Base-by-base conservation (phyloP, 2,329 filamentous ascomycete species). In the Aspergillus oerlinghausenensis region DNA sequence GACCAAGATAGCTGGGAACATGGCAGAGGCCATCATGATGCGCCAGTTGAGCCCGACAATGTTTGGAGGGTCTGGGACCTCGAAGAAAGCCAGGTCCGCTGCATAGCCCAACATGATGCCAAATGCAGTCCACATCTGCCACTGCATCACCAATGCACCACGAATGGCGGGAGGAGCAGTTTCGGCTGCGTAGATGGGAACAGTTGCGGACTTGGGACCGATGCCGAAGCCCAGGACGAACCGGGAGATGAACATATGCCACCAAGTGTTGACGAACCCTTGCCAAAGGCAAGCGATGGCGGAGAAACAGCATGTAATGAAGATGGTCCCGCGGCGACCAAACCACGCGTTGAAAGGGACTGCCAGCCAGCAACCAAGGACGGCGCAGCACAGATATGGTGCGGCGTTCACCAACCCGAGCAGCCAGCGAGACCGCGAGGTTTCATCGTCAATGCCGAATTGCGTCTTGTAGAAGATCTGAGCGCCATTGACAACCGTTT, bases 141-240 rank as follows among this genome's bases (percentile, higher is more conserved):
- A 93, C 60, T 86, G 86, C 89, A 93, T 93, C 60, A 92, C 88
- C 19, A 94, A 78, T 7, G 87, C 88, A 61, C 88, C 88, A 68
- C 88, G 84, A 54, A 91, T 86, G 4, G 75, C 71, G 1, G 88
- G 85, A 0, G 88, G 88, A 0, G 86, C 83, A 55, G 84, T 89
- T 71, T 92, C 89, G 2, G 89, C 88, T 0, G 88, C 86, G 64
- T 89, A 92, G 28, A 92, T 86, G 0, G 89, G 89, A 1, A 90
- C 87, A 0, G 88, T 90, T 0, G 86, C 85, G 21, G 85, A 85
- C 68, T 92, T 92, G 17, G 87, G 81, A 28, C 89, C 89, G 77
- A 92, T 90, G 1, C 88, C 89, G 49, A 94, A 83, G 9, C 90
- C 90, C 58, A 93, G 81, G 11, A 89, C 79, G 59, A 93, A 82